Conservation (phyloP, 2,329 filamentous ascomycete species). For the Zarea fungicola region DNA sequence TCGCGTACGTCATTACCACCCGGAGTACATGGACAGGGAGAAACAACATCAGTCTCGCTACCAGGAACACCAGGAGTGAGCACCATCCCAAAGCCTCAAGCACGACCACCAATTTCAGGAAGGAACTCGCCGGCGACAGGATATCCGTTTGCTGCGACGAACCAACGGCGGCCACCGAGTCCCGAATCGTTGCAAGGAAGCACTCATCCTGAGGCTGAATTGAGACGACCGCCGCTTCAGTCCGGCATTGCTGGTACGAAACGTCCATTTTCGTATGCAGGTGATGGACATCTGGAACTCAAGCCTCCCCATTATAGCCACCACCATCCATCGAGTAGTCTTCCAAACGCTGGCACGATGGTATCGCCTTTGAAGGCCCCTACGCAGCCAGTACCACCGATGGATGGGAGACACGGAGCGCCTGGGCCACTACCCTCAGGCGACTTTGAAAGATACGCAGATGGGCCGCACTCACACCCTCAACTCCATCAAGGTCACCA, state of each 20-base stretch:
- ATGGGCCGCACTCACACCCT: conserved; percentile 7
- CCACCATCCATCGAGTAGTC: conserved; percentile 8
- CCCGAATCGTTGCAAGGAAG: conserved; percentile 25
- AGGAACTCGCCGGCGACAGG: conserved; percentile 26
- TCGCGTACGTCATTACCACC: conserved; percentile 19
- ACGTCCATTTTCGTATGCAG: conserved; percentile 22
- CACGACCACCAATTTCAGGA: conserved; percentile 25
- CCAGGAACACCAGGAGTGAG: conserved; percentile 26
- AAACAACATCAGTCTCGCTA: conserved; percentile 28
- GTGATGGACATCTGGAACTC: neutral
- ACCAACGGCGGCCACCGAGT: conserved; percentile 26
- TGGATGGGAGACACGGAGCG: conserved; percentile 5
- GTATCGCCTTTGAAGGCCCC: neutral
- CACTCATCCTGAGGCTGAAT: conserved; percentile 21
- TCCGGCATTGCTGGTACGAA: conserved; percentile 25
- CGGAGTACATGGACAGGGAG: conserved; percentile 22
- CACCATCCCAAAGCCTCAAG: conserved; percentile 21
- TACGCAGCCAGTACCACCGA: conserved; percentile 1
- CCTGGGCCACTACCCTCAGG: neutral
- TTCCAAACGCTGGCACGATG: conserved; percentile 5
- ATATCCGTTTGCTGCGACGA: conserved; percentile 27
- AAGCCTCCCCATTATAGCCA: neutral
- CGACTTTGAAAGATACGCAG: neutral
- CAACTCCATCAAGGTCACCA: conserved; percentile 13
- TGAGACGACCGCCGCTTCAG: conserved; percentile 18